Percentiles rank a stretch among this genome's conserved stretches.
Evolutionary conservation across 176 grass and related monocot species (phyloP).

Genomic region (Musa acuminata): DNA sequence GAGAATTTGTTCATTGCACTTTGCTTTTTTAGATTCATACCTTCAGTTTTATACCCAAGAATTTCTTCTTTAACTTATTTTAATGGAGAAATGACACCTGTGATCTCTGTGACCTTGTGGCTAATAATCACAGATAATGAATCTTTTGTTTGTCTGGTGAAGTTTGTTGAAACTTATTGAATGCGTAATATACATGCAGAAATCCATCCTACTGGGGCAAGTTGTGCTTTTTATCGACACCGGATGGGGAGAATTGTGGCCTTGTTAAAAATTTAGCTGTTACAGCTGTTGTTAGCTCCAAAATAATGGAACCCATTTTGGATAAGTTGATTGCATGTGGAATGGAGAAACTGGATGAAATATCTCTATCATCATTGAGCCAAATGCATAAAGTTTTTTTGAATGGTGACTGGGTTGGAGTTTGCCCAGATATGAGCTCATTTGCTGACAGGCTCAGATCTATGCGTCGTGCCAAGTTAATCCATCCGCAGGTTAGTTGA

Average conservation of each 20-base stretch:
- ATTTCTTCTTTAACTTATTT: not conserved
- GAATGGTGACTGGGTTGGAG: conserved; percentile 78
- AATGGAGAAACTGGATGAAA: conserved; percentile 65
- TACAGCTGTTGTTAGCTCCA: conserved; percentile 80
- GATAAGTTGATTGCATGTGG: conserved; percentile 78
- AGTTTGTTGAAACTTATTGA: conserved; percentile 4
- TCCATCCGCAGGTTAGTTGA: conserved; percentile 49
- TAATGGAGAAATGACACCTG: too few relatives aligned
- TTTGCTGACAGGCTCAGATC: conserved; percentile 70
- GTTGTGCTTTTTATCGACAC: conserved; percentile 88
- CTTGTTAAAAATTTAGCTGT: conserved; percentile 84
- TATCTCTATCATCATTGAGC: conserved; percentile 27
- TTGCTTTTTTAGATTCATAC: not conserved
- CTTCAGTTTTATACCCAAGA: too few relatives aligned
- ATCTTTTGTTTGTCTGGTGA: too few relatives aligned
- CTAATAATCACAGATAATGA: too few relatives aligned
- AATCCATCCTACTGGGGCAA: conserved; percentile 96
- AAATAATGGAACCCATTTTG: conserved; percentile 40
- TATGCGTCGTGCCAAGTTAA: conserved; percentile 53
- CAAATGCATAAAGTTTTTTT: conserved; percentile 70
- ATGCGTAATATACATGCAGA: conserved; percentile 27
- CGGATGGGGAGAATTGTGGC: conserved; percentile 95
- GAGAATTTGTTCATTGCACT: not conserved
- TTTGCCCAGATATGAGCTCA: conserved; percentile 48
- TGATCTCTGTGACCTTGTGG: too few relatives aligned